Evolutionary conservation across 768 basidiomycete genomes (phyloP), one percentile per base, ranked within the genome.

Genomic region (Grammothele lineata): DNA sequence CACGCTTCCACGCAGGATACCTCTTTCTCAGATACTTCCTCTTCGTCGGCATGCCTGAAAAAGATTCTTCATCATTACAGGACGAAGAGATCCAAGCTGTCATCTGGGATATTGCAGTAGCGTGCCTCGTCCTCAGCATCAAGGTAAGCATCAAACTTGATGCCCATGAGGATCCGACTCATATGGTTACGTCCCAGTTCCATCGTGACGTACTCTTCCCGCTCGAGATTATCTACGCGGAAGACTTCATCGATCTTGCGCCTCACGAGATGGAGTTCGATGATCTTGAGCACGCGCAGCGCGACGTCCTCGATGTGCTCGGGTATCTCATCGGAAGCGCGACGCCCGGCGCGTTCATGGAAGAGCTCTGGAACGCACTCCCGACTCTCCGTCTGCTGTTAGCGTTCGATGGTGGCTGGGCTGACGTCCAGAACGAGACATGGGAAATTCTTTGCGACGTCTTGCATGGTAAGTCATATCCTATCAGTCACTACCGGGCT

Each of bases 181-280:
- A 32, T 8, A 21, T 18, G 18, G 37, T 34, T 25, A 33, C 49
- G n/a, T 21, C 24, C n/a, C 30, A 85, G 82, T 70, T 79, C 44
- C 80, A 85, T 64, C 77, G 83, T 12, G 84, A 86, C 61, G 75
- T 79, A 37, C 62, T 85, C 15, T 53, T 65, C 1, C 84, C 84
- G 10, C 67, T 85, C 5, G 56, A 66, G 11, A 78, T 81, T 1
- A 69, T 85, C 1, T 70, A 68, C 41, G 70, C 77, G 0, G 55
- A 58, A 27, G 80, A 83, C 41, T 84, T 77, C 53, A 57, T 78
- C 9, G 50, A 57, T 0, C 45, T 86, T 15, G 75, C 80, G 2
- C 77, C 76, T 1, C 72, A 79, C 57, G 26, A 56, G 0, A 58
- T 80, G 42, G 60, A 61, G 3, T 71, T 71, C 26, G 70, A 70